phyloP scores from a whole-genome alignment of 768 basidiomycete species.

The Boletus patriciae region DNA sequence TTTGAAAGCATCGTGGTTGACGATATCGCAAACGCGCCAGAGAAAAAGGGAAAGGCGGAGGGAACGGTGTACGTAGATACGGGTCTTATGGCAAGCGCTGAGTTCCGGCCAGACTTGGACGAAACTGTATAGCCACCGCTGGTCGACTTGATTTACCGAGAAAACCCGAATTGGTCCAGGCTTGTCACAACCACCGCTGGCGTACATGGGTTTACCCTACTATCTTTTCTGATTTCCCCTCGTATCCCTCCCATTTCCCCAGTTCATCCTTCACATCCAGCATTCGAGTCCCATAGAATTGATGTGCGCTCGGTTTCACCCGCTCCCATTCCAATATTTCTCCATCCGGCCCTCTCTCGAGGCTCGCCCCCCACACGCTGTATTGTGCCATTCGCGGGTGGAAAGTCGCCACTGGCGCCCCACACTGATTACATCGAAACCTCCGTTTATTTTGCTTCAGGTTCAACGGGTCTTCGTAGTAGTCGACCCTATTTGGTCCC shows the following conservation, averaged over 20 bases:
- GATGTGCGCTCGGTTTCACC: constrained; percentile 59
- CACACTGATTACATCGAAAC: constrained; percentile 63
- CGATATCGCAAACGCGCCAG: not conserved
- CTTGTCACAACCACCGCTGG: no score
- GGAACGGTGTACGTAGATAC: not conserved
- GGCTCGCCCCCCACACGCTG: constrained; percentile 59
- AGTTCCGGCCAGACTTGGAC: not conserved
- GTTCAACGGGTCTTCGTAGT: constrained; percentile 48
- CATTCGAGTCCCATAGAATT: constrained; percentile 65
- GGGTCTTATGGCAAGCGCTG: not conserved
- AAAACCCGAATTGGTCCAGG: constrained; percentile 8
- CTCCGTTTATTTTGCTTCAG: constrained; percentile 60
- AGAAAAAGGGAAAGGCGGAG: not conserved
- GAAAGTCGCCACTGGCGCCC: constrained; percentile 50
- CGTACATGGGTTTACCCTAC: constrained; percentile 17
- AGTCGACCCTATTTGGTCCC: constrained; percentile 42
- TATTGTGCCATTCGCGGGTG: constrained; percentile 49
- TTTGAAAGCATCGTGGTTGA: constrained; percentile 59
- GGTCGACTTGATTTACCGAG: constrained; percentile 3
- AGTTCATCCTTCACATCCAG: constrained; percentile 55
- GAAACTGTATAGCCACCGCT: constrained; percentile 18
- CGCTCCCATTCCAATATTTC: constrained; percentile 52
- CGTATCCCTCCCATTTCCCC: constrained; percentile 69
- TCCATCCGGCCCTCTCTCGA: constrained; percentile 54
- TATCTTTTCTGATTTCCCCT: constrained; percentile 43